Percentiles rank a stretch among this genome's conserved stretches.
phyloP scores from a whole-genome alignment of 2,329 filamentous ascomycete genomes.

The Diaporthe destruens region DNA sequence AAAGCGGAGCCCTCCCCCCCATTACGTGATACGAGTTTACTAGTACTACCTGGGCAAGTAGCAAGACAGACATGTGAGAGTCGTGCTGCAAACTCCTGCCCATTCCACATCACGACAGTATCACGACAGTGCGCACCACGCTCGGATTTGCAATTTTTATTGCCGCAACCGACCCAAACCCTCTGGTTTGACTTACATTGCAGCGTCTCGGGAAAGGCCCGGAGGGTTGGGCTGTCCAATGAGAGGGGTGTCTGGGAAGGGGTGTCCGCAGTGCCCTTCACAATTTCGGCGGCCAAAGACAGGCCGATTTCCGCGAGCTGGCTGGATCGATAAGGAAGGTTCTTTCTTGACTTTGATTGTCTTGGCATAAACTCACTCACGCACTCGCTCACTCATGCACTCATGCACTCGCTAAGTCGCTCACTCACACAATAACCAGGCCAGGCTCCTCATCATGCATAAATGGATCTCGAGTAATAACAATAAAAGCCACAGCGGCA shows the following conservation, averaged over 20 bases:
- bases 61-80: slow-evolving; percentile 12
- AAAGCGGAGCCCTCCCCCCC: neutral
- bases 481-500: slow-evolving; percentile 8
- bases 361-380: neutral
- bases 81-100: neutral
- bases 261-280: slow-evolving; percentile 1
- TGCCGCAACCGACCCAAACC: neutral
- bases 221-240: slow-evolving; percentile 3
- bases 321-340: neutral
- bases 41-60: too few species aligned
- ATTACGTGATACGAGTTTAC: neutral
- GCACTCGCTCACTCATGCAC: neutral
- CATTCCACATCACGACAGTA: neutral
- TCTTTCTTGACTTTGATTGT: too few species aligned
- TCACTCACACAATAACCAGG: slow-evolving; percentile 1
- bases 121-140: neutral
- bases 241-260: neutral
- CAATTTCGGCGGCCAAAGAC: slow-evolving; percentile 24
- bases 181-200: slow-evolving; percentile 27
- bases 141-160: slow-evolving; percentile 6
- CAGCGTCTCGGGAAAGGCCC: slow-evolving; percentile 16
- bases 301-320: slow-evolving; percentile 16
- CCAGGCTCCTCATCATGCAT: slow-evolving; percentile 4
- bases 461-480: neutral
- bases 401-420: neutral